Evolutionary conservation across 108 stramenopile species (phyloP).

Genomic region (Seminavis robusta): DNA sequence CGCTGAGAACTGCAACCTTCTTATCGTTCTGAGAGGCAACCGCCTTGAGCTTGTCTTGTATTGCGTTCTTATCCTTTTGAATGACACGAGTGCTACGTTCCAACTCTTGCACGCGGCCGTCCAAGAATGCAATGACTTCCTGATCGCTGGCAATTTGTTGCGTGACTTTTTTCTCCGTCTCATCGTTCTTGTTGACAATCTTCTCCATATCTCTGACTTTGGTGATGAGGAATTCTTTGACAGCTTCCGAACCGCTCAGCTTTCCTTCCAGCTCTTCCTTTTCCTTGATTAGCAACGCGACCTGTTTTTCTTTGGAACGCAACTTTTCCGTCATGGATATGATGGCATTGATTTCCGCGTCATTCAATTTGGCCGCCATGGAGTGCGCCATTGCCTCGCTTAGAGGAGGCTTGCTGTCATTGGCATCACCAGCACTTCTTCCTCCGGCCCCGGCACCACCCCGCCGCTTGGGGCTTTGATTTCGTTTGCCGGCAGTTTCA

Average conservation of each 20-base stretch:
- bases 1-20: constrained; percentile 62
- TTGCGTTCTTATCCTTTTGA: constrained; percentile 2
- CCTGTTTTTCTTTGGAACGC: constrained; percentile 55
- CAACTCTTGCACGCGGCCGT: constrained; percentile 72
- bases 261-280: constrained; percentile 62
- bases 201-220: constrained; percentile 73
- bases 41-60: constrained; percentile 35
- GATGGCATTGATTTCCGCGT: constrained; percentile 79
- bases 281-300: constrained; percentile 37
- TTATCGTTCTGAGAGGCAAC: constrained; percentile 36
- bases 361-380: constrained; percentile 77
- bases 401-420: constrained; percentile 29
- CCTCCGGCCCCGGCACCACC: neutral
- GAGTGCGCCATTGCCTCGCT: constrained; percentile 71
- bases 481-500: constrained; percentile 6
- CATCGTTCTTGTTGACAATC: constrained; percentile 34
- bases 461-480: neutral
- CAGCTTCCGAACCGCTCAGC: constrained; percentile 68
- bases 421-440: neutral
- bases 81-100: constrained; percentile 35
- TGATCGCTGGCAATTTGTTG: constrained; percentile 78
- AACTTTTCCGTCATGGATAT: constrained; percentile 77
- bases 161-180: constrained; percentile 53
- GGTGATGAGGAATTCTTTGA: constrained; percentile 72
- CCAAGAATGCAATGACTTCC: constrained; percentile 89